Evolutionary conservation across 768 basidiomycete species (phyloP).

Genomic region (Serendipita sp.): DNA sequence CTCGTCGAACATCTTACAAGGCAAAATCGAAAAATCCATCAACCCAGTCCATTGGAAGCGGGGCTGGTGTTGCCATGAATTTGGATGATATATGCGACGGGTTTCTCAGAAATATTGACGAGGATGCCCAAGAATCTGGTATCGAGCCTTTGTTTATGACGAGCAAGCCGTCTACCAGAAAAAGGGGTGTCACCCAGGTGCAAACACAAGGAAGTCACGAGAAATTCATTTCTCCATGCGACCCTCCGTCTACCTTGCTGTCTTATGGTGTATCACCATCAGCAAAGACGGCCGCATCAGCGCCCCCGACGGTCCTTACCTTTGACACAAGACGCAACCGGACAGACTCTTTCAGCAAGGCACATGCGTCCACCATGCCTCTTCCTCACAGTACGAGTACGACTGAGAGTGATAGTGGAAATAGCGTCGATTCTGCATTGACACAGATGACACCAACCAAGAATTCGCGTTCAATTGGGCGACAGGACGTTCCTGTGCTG

Average conservation of each 20-base stretch:
- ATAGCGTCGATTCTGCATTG: neutral
- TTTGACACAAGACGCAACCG: neutral
- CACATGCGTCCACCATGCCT: too few species aligned
- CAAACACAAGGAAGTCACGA: neutral
- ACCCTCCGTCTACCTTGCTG: neutral
- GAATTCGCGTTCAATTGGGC: neutral
- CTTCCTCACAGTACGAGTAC: neutral
- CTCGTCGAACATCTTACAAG: neutral
- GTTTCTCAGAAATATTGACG: neutral
- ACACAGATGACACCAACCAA: neutral
- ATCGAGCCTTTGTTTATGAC: neutral
- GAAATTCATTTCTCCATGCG: neutral
- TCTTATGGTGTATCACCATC: neutral
- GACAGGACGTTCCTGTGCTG: too few species aligned
- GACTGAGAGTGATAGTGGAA: neutral
- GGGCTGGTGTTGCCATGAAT: neutral
- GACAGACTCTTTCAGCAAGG: too few species aligned
- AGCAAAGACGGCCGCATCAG: neutral
- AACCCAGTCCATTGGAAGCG: neutral
- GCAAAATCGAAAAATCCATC: neutral
- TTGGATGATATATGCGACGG: conserved; percentile 1
- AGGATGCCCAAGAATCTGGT: neutral
- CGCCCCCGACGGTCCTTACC: neutral
- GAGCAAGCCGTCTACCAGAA: too few species aligned
- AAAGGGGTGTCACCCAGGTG: neutral